These are phyloP conservation scores for Leccinum uliginosum DNA, from an alignment of 768 basidiomycete genomes.

Conservation along the genomic window DNA sequence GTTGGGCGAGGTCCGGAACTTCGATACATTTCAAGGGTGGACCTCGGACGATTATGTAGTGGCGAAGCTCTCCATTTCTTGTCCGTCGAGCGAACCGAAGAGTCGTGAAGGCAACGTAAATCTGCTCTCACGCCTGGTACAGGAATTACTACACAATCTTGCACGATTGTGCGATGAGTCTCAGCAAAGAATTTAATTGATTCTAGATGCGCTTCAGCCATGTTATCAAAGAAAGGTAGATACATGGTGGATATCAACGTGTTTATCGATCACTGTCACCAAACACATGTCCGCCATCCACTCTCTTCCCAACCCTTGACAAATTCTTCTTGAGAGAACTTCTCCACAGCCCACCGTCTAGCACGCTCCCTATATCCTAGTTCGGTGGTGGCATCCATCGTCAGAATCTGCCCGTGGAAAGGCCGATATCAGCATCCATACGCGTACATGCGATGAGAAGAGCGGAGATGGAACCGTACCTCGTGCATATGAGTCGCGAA, in stretches of 20 bases:
- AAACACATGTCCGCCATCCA: conserved; percentile 45
- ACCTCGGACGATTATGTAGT: background rate
- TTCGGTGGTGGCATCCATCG: conserved; percentile 51
- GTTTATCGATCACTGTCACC: conserved; percentile 1
- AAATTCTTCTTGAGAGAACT: conserved; percentile 77
- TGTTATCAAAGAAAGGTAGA: background rate
- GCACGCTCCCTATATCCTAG: conserved; percentile 65
- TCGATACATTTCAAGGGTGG: background rate
- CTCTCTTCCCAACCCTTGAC: conserved; percentile 68
- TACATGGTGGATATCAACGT: background rate
- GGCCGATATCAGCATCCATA: conserved; percentile 10
- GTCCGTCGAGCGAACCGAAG: background rate
- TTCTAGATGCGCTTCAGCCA: background rate
- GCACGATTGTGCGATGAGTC: background rate
- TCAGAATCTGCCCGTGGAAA: conserved; percentile 33
- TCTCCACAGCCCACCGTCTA: conserved; percentile 62
- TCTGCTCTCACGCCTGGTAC: background rate
- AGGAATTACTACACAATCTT: background rate
- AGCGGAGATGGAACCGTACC: conserved; percentile 26
- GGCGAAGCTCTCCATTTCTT: background rate
- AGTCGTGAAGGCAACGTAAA: background rate
- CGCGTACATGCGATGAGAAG: conserved; percentile 1
- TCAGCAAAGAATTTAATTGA: background rate
- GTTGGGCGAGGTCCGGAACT: background rate
- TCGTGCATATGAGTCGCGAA: conserved; percentile 67